Evolutionary conservation across 257 asterid species (phyloP).

Genomic region (Verbascum thapsus): DNA sequence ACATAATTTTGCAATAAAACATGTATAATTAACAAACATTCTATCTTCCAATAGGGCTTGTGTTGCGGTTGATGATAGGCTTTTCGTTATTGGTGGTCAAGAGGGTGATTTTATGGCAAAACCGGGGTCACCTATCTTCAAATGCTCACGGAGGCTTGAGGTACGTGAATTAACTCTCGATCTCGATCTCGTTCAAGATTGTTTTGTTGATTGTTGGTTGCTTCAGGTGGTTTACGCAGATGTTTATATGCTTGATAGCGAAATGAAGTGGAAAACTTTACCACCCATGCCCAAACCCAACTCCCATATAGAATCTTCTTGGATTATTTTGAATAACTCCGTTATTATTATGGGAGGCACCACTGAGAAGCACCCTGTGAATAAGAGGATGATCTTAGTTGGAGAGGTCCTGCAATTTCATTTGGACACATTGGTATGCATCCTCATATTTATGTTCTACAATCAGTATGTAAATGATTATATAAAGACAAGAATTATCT

Average conservation of each 20-base stretch:
- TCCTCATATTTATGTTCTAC: neutral
- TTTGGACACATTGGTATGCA: conserved; percentile 53
- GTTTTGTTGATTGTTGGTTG: neutral
- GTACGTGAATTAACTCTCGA: conserved; percentile 31
- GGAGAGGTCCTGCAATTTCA: conserved; percentile 69
- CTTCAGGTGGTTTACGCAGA: conserved; percentile 72
- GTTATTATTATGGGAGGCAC: conserved; percentile 71
- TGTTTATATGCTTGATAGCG: conserved; percentile 65
- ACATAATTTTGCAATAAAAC: neutral
- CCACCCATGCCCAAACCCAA: conserved; percentile 71
- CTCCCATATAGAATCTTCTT: conserved; percentile 71
- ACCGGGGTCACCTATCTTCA: conserved; percentile 79
- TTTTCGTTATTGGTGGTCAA: conserved; percentile 79
- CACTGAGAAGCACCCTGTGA: conserved; percentile 69
- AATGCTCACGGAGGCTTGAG: conserved; percentile 79
- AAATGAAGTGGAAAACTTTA: conserved; percentile 59
- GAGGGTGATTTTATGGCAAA: conserved; percentile 88
- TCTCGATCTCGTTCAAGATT: neutral
- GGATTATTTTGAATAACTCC: conserved; percentile 61
- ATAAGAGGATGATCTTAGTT: conserved; percentile 73
- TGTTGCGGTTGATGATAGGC: conserved; percentile 54
- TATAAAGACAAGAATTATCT: too few relatives aligned
- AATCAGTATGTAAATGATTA: too few relatives aligned
- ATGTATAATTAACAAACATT: neutral
- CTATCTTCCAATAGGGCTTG: conserved; percentile 49